Percentiles rank a stretch among this genome's conserved stretches.
Evolutionary conservation across 1,284 basidiomycete genomes (phyloP).

Genomic region (Microstroma glucosiphilum): DNA sequence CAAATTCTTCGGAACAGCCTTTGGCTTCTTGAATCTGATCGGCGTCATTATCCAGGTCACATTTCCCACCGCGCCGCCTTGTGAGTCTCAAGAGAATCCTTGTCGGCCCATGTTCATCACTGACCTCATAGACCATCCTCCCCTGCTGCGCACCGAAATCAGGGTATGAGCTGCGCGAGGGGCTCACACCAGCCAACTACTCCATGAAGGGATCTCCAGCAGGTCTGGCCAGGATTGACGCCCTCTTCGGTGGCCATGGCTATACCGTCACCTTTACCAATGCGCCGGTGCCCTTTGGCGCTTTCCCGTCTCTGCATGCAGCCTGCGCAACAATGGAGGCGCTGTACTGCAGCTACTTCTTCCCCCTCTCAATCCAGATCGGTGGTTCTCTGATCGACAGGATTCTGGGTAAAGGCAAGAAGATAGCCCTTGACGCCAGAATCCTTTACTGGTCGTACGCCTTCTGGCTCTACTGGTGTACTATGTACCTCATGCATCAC

Average conservation of each 20-base stretch:
- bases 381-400: conserved; percentile 10
- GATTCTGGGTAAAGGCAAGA: neutral
- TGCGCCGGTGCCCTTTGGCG: conserved; percentile 90
- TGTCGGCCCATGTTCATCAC: neutral
- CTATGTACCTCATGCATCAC: conserved; percentile 65
- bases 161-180: conserved; percentile 98
- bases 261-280: conserved; percentile 81
- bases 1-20: conserved; percentile 78
- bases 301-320: conserved; percentile 89
- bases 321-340: conserved; percentile 87
- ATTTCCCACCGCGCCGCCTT: conserved; percentile 85
- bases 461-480: conserved; percentile 89
- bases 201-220: conserved; percentile 80
- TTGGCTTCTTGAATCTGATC: conserved; percentile 86
- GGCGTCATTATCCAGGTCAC: conserved; percentile 85
- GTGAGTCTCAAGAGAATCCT: conserved; percentile 50
- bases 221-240: conserved; percentile 85
- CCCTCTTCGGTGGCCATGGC: conserved; percentile 68
- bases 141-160: neutral
- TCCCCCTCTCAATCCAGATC: conserved; percentile 57
- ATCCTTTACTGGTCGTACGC: conserved; percentile 75
- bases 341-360: conserved; percentile 89
- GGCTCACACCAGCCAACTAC: conserved; percentile 89
- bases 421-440: conserved; percentile 46
- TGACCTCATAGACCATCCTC: neutral